Conservation (phyloP, 345 rosid genomes). For the Acer negundo region DNA sequence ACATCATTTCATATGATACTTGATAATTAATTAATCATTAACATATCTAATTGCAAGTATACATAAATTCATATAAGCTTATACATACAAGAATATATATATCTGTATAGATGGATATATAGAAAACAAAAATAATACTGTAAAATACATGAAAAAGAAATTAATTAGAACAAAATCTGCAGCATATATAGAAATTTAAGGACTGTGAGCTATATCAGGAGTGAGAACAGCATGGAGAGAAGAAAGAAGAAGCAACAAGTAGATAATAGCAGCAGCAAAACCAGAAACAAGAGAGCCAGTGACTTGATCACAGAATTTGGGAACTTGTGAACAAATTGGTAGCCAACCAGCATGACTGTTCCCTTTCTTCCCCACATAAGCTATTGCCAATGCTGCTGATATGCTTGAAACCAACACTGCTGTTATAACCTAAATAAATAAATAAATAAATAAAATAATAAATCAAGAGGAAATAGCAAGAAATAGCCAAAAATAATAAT, state of each 20-base stretch:
- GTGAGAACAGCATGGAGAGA: constrained; percentile 37
- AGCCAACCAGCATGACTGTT: constrained; percentile 65
- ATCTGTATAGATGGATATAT: not conserved
- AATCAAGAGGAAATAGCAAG: too few relatives aligned
- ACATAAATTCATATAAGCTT: not conserved
- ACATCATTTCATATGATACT: not conserved
- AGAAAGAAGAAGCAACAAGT: constrained; percentile 38
- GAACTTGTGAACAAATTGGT: constrained; percentile 55
- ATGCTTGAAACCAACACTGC: constrained; percentile 49
- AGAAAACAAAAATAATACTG: not conserved
- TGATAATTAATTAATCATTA: not conserved
- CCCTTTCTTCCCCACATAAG: constrained; percentile 58
- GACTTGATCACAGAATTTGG: constrained; percentile 45
- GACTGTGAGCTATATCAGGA: constrained; percentile 36
- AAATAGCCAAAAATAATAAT: too few relatives aligned
- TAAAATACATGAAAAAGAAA: not conserved
- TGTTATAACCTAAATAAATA: constrained; percentile 28
- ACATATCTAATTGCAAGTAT: not conserved
- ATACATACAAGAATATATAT: not conserved
- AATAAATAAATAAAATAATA: not conserved
- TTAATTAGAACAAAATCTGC: constrained; percentile 3
- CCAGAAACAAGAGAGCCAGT: constrained; percentile 46
- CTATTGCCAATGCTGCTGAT: constrained; percentile 61
- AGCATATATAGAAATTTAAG: constrained; percentile 11
- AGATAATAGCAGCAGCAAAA: constrained; percentile 38